Conservation (phyloP, 2,329 filamentous ascomycete genomes). For the Aspergillus sp. region DNA sequence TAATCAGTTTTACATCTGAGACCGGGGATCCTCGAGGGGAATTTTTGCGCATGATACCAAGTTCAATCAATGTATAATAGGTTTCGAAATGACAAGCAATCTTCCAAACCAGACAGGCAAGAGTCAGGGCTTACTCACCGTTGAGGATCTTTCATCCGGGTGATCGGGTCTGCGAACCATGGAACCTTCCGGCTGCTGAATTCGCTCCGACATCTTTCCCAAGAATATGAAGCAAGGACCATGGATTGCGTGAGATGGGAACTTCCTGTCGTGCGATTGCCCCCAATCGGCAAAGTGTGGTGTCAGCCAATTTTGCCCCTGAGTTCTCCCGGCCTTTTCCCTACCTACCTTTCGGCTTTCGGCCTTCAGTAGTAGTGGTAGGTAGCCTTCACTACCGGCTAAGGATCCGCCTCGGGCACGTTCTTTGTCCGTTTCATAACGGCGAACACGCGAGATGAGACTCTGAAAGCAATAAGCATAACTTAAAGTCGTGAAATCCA, state of each 20-base stretch:
- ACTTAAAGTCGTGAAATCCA: neutral
- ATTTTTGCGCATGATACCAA: slow-evolving; percentile 25
- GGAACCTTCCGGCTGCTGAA: neutral
- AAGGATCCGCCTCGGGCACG: neutral
- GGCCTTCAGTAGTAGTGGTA: too few species aligned
- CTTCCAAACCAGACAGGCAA: too few species aligned
- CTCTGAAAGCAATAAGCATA: neutral
- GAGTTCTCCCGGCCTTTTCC: neutral
- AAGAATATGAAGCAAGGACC: neutral
- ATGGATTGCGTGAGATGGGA: neutral
- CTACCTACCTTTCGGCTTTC: too few species aligned
- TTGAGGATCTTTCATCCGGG: neutral
- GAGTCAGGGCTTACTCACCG: neutral
- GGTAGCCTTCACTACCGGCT: too few species aligned
- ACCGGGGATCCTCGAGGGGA: neutral
- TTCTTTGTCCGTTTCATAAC: neutral
- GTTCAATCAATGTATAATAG: slow-evolving; percentile 10
- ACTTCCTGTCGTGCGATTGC: neutral
- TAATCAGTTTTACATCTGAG: too few species aligned
- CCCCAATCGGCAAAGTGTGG: neutral
- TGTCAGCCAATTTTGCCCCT: neutral
- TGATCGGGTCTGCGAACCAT: neutral
- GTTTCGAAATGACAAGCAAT: neutral
- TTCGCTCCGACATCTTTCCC: neutral
- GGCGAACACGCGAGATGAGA: neutral